Base-by-base conservation (phyloP, 306 rosid genomes). In the Ochetophila trinervis region DNA sequence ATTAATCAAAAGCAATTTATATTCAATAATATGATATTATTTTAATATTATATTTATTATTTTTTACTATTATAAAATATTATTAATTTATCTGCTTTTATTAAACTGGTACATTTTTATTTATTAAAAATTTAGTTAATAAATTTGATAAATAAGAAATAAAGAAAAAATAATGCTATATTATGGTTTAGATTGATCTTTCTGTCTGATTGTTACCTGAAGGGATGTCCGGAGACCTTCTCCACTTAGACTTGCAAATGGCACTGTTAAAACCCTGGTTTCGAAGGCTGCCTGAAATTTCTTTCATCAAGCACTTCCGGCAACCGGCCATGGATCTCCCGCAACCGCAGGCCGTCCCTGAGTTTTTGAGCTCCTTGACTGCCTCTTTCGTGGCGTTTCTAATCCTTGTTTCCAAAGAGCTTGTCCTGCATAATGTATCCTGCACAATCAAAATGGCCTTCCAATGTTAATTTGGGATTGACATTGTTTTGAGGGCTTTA, bases 191-290 rank as follows among this genome's bases (percentile, higher is more conserved):
- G 32, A 27, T 27, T 27, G 32, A 27, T 27, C 4, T 27, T 27
- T 27, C 4, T 27, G 32, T 27, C 4, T 27, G 4, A 27, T 27
- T 27, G n/a, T 27, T 66, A 91, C 97, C 97, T 66, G 98, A 74
- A 47, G 92, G 87, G 65, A 88, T 57, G 27, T 70, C 68, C 7
- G 76, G 79, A 13, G 88, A 84, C 14, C 57, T 82, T 62, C 60
- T 85, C 98, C 98, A 91, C 59, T 83, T 89, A 0, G 98, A 83
- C 70, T 80, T 83, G 82, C 98, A 91, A 52, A 91, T 63, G 65
- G 96, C 92, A 65, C 79, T 74, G 35, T 82, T 77, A 68, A 55
- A 83, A 30, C 88, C 90, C 0, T 67, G 75, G 13, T 57, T 79
- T 35, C 81, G 81, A 20, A 91, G 90, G 0, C 77, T 58, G 18